A percentile compares a stretch with the other conserved stretches of the same genome.
phyloP scores from a whole-genome alignment of 768 basidiomycete genomes.

The Boletus fagicola region DNA sequence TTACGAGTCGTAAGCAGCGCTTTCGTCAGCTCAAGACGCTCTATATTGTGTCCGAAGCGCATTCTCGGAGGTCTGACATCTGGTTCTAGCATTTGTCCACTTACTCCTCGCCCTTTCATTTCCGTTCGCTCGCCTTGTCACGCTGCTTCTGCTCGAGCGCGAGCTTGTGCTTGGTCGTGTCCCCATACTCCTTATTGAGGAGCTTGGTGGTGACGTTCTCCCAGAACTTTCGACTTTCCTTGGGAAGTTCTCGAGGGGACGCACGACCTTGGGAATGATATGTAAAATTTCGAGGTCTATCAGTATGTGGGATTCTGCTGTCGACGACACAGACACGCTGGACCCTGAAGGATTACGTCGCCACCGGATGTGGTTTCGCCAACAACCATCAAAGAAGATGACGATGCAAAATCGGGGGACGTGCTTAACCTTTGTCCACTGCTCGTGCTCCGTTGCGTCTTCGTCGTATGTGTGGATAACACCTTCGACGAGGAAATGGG shows the following conservation, averaged over 20 bases:
- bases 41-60: constrained; percentile 14
- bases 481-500: constrained; percentile 84
- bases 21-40: background rate
- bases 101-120: constrained; percentile 74
- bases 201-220: constrained; percentile 73
- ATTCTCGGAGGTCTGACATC: constrained; percentile 28
- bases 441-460: constrained; percentile 57
- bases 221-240: constrained; percentile 90
- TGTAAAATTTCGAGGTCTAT: constrained; percentile 73
- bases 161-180: constrained; percentile 91
- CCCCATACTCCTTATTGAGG: constrained; percentile 79
- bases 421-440: constrained; percentile 86
- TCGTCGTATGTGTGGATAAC: constrained; percentile 82
- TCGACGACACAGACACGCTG: constrained; percentile 41
- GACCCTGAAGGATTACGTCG: constrained; percentile 54
- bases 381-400: constrained; percentile 84
- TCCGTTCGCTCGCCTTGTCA: constrained; percentile 84
- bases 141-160: constrained; percentile 91
- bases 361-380: constrained; percentile 84
- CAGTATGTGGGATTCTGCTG: constrained; percentile 59
- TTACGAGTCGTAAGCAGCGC: constrained; percentile 8
- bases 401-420: constrained; percentile 78
- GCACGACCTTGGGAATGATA: constrained; percentile 78
- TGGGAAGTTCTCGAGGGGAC: constrained; percentile 69
- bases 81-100: constrained; percentile 32